Conservation (phyloP, 2,329 filamentous ascomycete genomes). For the Raffaelea ambrosiae region DNA sequence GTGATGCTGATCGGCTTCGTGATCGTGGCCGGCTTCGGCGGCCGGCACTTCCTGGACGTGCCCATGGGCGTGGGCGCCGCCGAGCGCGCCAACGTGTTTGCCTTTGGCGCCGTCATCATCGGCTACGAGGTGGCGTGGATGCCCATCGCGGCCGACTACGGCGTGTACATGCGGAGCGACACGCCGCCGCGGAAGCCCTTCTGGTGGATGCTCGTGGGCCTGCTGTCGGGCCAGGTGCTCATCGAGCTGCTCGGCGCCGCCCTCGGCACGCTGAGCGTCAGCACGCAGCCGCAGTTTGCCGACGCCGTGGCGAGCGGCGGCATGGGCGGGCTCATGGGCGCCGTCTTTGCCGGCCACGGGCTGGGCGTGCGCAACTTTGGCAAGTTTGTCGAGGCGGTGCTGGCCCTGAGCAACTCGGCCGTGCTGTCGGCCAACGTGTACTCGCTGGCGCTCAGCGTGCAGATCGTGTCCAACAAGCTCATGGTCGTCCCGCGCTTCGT, state of each 20-base stretch:
- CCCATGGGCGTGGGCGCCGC: constrained; percentile 1
- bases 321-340: constrained; percentile 13
- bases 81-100: constrained; percentile 12
- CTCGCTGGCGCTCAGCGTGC: constrained; percentile 11
- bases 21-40: constrained; percentile 14
- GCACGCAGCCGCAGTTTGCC: constrained; percentile 5
- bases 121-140: constrained; percentile 18
- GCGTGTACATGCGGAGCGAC: constrained; percentile 7
- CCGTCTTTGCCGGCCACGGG: constrained; percentile 5
- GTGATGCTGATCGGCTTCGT: constrained; percentile 11
- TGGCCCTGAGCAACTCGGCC: constrained; percentile 6
- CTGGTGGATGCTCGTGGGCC: constrained; percentile 4
- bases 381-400: constrained; percentile 10
- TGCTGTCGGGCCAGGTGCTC: constrained; percentile 9
- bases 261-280: constrained; percentile 9
- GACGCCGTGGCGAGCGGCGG: constrained; percentile 8
- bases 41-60: constrained; percentile 4
- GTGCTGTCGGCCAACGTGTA: constrained; percentile 10
- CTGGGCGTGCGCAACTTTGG: constrained; percentile 8
- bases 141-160: constrained; percentile 8
- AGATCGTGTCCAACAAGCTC: constrained; percentile 7
- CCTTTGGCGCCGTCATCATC: constrained; percentile 16
- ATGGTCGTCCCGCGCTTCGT: constrained; percentile 10
- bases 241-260: constrained; percentile 12
- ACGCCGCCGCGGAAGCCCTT: neutral